Conservation (phyloP, 1,139 yeast species). For the Suhomyces kunorum region DNA sequence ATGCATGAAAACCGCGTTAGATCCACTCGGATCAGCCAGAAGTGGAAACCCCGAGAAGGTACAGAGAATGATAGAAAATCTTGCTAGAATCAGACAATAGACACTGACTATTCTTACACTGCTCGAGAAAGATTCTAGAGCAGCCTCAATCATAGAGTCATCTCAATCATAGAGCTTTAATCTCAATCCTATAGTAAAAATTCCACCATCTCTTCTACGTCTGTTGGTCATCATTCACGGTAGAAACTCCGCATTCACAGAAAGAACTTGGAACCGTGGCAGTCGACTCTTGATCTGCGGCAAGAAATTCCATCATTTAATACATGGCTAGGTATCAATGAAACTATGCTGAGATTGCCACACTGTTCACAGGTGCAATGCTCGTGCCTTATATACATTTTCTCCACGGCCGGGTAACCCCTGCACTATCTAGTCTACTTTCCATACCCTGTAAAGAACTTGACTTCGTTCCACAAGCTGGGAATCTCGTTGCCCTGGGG, state of each 20-base stretch:
- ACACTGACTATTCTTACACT: too few species aligned
- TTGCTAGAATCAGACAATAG: too few species aligned
- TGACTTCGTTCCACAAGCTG: slow-evolving; percentile 38
- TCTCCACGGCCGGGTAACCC: slow-evolving; percentile 12
- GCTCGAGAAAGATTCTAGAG: too few species aligned
- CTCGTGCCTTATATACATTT: background rate
- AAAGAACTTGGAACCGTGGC: slow-evolving; percentile 16
- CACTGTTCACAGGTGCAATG: background rate
- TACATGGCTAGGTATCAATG: slow-evolving; percentile 41
- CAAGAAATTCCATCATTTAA: slow-evolving; percentile 51
- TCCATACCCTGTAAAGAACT: slow-evolving; percentile 21
- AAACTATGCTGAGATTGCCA: slow-evolving; percentile 54
- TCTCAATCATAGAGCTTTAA: too few species aligned
- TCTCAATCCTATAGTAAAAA: too few species aligned
- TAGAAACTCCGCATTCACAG: slow-evolving; percentile 19
- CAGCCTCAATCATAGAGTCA: too few species aligned
- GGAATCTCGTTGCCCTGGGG: slow-evolving; percentile 38
- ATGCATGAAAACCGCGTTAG: too few species aligned
- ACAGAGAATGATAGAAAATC: too few species aligned
- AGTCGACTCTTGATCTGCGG: slow-evolving; percentile 30
- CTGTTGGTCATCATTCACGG: slow-evolving; percentile 2
- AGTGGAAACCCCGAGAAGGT: too few species aligned
- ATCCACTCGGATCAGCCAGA: too few species aligned
- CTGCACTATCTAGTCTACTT: slow-evolving; percentile 4
- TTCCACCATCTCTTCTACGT: background rate